Evolutionary conservation across 1,284 basidiomycete genomes (phyloP).

Genomic region (Ustilago nuda): DNA sequence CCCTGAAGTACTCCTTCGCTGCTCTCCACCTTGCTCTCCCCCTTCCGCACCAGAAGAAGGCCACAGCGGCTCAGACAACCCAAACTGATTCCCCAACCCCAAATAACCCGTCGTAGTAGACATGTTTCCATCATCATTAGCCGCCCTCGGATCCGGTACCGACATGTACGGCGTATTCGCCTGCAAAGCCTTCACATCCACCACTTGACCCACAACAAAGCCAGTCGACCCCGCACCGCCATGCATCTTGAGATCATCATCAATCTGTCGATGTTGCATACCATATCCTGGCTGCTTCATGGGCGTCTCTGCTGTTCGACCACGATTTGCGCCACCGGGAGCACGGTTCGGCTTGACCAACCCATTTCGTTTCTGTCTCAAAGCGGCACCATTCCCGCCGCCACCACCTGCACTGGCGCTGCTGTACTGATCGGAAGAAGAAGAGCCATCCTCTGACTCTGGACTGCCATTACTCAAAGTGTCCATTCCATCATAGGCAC

Average conservation of each 20-base stretch:
- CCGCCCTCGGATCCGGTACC: slow-evolving; percentile 23
- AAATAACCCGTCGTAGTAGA: slow-evolving; percentile 39
- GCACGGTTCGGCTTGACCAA: slow-evolving; percentile 63
- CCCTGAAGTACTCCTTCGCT: slow-evolving; percentile 1
- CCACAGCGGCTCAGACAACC: slow-evolving; percentile 31
- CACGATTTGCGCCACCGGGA: slow-evolving; percentile 42
- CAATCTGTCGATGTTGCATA: slow-evolving; percentile 89
- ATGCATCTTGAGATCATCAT: slow-evolving; percentile 75
- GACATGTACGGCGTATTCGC: slow-evolving; percentile 43
- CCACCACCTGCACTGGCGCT: slow-evolving; percentile 14
- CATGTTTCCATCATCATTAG: slow-evolving; percentile 20
- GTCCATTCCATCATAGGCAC: slow-evolving; percentile 43
- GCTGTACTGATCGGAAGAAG: slow-evolving; percentile 15
- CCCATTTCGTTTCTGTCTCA: slow-evolving; percentile 39
- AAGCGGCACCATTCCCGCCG: slow-evolving; percentile 19
- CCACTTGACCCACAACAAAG: slow-evolving; percentile 58
- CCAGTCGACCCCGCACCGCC: slow-evolving; percentile 25
- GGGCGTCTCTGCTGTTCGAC: slow-evolving; percentile 83
- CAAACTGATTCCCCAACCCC: slow-evolving; percentile 29
- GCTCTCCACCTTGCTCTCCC: slow-evolving; percentile 6
- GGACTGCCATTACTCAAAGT: slow-evolving; percentile 21
- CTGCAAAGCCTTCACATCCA: slow-evolving; percentile 55
- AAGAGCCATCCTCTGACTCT: slow-evolving; percentile 27
- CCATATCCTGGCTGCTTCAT: slow-evolving; percentile 90
- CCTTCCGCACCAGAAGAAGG: slow-evolving; percentile 5